Evolutionary conservation across 768 basidiomycete species (phyloP).

Genomic region (Albatrellus ellisii): DNA sequence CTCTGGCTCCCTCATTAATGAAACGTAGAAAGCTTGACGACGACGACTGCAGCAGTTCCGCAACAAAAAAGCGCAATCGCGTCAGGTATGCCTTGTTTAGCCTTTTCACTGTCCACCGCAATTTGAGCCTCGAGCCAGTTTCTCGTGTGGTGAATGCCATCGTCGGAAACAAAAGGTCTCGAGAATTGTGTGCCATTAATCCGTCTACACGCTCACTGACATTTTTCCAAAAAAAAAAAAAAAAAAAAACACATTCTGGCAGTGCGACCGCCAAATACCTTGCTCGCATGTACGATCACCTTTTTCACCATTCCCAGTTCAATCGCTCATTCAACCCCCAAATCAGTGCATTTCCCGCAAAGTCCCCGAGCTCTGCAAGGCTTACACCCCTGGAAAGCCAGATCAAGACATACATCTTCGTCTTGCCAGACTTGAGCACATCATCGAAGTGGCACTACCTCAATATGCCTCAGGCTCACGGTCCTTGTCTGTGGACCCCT

Average conservation of each 20-base stretch:
- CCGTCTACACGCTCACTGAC: too few relatives aligned
- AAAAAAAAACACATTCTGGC: too few relatives aligned
- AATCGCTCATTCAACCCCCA: constrained; percentile 5
- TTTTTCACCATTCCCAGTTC: constrained; percentile 7
- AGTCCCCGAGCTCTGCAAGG: constrained; percentile 78
- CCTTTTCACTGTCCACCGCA: background rate
- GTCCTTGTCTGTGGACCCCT: constrained; percentile 17
- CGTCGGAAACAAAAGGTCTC: constrained; percentile 79
- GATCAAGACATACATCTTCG: constrained; percentile 73
- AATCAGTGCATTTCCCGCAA: constrained; percentile 69
- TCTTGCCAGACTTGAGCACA: constrained; percentile 65
- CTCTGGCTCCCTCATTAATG: constrained; percentile 15
- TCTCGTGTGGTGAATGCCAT: constrained; percentile 82
- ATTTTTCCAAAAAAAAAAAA: too few relatives aligned
- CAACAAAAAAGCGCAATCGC: constrained; percentile 54
- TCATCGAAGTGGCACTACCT: constrained; percentile 68
- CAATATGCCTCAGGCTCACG: constrained; percentile 45
- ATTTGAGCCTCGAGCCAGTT: constrained; percentile 27
- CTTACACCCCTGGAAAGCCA: constrained; percentile 77
- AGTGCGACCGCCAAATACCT: constrained; percentile 81
- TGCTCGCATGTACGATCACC: constrained; percentile 59
- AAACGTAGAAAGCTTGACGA: constrained; percentile 59
- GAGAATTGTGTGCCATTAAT: too few relatives aligned
- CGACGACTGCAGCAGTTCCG: constrained; percentile 22
- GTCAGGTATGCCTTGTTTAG: constrained; percentile 42